Evolutionary conservation across 345 rosid species (phyloP).

Genomic region (Anacardium occidentale): DNA sequence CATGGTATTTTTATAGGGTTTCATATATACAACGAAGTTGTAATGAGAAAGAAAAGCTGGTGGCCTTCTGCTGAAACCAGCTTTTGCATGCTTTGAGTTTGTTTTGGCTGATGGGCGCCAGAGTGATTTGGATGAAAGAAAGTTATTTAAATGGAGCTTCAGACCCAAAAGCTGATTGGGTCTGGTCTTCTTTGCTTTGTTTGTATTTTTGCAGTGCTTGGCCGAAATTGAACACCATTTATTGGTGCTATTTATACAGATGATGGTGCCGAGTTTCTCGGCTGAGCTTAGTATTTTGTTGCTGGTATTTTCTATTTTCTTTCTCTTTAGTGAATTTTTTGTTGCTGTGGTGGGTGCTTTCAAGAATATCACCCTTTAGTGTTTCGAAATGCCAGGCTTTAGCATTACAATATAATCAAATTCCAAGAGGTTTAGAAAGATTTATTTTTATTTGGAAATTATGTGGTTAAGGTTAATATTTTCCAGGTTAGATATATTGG

Average conservation of each 20-base stretch:
- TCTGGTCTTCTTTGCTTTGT: not conserved
- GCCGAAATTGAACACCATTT: constrained; percentile 6
- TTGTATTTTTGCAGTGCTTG: constrained; percentile 1
- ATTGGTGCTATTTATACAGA: not conserved
- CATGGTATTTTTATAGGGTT: constrained; percentile 17
- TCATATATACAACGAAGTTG: constrained; percentile 14
- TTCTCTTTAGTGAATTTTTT: not conserved
- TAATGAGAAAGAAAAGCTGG: constrained; percentile 18
- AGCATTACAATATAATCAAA: too few species aligned
- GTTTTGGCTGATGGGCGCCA: constrained; percentile 17
- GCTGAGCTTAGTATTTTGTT: not conserved
- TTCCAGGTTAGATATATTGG: too few species aligned
- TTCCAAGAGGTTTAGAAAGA: too few species aligned
- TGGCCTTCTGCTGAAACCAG: constrained; percentile 12
- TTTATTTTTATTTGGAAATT: too few species aligned
- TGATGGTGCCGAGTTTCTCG: not conserved
- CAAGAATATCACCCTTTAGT: too few species aligned
- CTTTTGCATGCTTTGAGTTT: constrained; percentile 6
- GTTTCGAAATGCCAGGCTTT: too few species aligned
- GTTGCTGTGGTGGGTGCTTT: not conserved
- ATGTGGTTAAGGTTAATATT: too few species aligned
- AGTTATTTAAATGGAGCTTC: not conserved
- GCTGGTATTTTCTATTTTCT: not conserved
- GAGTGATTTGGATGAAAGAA: constrained; percentile 14
- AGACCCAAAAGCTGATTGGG: not conserved